A percentile compares a stretch with the other conserved stretches of the same genome.
These are phyloP conservation scores for Nymphaea thermarum DNA, from an alignment of 164 flowering plant species.

Conservation along the genomic window DNA sequence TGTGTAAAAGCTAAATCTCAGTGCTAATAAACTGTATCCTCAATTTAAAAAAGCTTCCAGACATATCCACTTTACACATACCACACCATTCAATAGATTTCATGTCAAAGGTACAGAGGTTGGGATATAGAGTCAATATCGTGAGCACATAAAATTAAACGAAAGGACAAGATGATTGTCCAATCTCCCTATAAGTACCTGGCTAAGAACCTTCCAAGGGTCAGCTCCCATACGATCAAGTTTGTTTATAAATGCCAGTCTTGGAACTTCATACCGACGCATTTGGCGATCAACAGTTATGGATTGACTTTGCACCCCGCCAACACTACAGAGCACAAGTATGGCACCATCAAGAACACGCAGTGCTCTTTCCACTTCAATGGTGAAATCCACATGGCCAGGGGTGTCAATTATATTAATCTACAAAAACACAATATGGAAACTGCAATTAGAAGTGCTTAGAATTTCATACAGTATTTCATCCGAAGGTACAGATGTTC, in stretches of 20 bases:
- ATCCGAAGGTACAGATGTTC: background rate
- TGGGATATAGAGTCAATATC: too few species aligned
- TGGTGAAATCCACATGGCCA: conserved; percentile 97
- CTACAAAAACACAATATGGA: conserved; percentile 26
- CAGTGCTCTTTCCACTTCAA: conserved; percentile 98
- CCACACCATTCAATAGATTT: too few species aligned
- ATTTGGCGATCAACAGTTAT: conserved; percentile 98
- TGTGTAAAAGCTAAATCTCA: too few species aligned
- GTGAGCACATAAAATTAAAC: background rate
- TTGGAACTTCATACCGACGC: conserved; percentile 97
- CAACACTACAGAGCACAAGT: conserved; percentile 98
- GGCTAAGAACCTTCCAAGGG: conserved; percentile 95
- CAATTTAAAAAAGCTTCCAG: too few species aligned
- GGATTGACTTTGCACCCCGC: conserved; percentile 99
- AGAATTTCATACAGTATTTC: background rate
- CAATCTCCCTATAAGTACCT: conserved; percentile 28
- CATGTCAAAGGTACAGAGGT: too few species aligned
- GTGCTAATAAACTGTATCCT: too few species aligned
- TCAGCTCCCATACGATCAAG: conserved; percentile 99
- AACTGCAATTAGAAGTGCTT: background rate
- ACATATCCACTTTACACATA: too few species aligned
- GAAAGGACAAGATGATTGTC: background rate
- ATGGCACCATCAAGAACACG: conserved; percentile 99
- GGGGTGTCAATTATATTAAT: conserved; percentile 98
- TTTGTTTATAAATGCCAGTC: conserved; percentile 92